Evolutionary conservation across 73 alveolate genomes (phyloP).

Genomic region (Paramecium biaurelia): DNA sequence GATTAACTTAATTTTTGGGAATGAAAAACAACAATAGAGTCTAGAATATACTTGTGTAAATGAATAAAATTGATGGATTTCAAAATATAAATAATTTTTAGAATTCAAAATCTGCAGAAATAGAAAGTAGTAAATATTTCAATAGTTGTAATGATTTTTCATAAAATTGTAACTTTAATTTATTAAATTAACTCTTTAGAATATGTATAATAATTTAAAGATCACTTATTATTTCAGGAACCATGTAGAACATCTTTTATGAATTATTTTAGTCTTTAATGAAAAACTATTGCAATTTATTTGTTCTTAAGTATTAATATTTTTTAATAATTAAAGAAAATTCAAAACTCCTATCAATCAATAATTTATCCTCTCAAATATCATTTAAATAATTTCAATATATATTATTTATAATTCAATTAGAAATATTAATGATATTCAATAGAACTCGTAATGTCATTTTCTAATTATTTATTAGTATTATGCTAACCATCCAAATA

Average conservation of each 20-base stretch:
- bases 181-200: background rate
- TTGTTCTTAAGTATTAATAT: background rate
- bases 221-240: background rate
- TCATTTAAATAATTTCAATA: no score
- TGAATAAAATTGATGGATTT: no score
- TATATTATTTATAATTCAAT: no score
- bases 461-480: background rate
- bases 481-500: background rate
- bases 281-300: background rate
- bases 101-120: no score
- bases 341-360: background rate
- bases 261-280: background rate
- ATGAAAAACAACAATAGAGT: background rate
- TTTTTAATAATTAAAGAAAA: background rate
- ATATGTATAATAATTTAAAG: no score
- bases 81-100: no score
- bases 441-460: background rate
- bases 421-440: background rate
- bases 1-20: no score
- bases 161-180: background rate
- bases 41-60: no score
- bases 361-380: no score
- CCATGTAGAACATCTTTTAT: background rate
- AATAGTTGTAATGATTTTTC: background rate
- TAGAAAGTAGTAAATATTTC: no score